These are phyloP conservation scores for Didymella sp. DNA, from an alignment of 2,329 filamentous ascomycete genomes.

Conservation along the genomic window DNA sequence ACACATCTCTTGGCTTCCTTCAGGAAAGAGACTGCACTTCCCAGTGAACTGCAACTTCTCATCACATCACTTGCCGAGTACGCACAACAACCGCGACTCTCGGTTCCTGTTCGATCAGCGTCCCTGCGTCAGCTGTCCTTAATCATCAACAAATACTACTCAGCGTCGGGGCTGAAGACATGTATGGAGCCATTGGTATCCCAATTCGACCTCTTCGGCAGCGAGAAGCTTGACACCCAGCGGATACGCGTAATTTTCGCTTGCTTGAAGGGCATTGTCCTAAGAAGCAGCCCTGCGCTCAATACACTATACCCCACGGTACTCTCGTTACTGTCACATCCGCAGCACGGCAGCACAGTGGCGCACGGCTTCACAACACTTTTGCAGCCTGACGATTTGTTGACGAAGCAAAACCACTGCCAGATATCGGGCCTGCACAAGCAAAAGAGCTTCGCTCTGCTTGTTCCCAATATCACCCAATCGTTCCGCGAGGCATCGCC, in stretches of 20 bases:
- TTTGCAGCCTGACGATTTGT: conserved; percentile 66
- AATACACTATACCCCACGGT: conserved; percentile 54
- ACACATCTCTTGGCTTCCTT: conserved; percentile 64
- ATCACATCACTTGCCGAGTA: conserved; percentile 50
- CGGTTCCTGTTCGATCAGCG: conserved; percentile 39
- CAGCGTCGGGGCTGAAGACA: conserved; percentile 49
- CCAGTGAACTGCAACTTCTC: conserved; percentile 42
- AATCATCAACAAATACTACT: conserved; percentile 58
- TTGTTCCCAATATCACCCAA: conserved; percentile 63
- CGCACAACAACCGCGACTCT: conserved; percentile 38
- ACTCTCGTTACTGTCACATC: conserved; percentile 58
- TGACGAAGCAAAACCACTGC: conserved; percentile 67
- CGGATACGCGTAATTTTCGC: conserved; percentile 66
- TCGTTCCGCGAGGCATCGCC: conserved; percentile 57
- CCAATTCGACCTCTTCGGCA: conserved; percentile 41
- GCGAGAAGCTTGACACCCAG: conserved; percentile 45
- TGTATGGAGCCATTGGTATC: conserved; percentile 51
- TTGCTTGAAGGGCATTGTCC: conserved; percentile 65
- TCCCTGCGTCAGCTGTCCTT: conserved; percentile 55
- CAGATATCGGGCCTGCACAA: conserved; percentile 67
- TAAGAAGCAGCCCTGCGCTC: conserved; percentile 60
- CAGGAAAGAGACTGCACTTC: conserved; percentile 44
- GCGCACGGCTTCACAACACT: conserved; percentile 66
- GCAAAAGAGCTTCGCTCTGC: conserved; percentile 67
- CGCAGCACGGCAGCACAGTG: conserved; percentile 58